phyloP scores from a whole-genome alignment of 148 eudicot genomes.

The Mesembryanthemum crystallinum region DNA sequence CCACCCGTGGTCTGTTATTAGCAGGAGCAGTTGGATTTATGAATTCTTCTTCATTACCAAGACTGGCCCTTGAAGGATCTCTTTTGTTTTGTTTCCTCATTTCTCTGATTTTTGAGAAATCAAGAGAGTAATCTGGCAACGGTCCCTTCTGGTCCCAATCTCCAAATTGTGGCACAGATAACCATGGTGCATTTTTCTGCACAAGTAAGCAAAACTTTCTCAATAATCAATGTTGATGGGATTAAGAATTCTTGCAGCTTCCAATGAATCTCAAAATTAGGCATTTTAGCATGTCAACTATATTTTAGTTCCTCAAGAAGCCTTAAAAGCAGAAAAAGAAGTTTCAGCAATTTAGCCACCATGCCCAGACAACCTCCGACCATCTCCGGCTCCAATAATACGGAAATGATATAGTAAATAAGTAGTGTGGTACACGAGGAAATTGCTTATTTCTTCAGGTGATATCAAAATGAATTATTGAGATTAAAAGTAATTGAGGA shows the following conservation, averaged over 20 bases:
- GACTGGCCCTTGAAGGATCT: conserved; percentile 87
- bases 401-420: background rate
- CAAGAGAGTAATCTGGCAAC: conserved; percentile 83
- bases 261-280: conserved; percentile 3
- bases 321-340: conserved; percentile 28
- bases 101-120: conserved; percentile 91
- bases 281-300: background rate
- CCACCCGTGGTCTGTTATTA: conserved; percentile 30
- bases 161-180: conserved; percentile 96
- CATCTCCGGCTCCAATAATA: background rate
- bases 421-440: background rate
- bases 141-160: conserved; percentile 94
- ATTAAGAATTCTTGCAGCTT: conserved; percentile 12
- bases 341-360: conserved; percentile 3
- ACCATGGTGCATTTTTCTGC: conserved; percentile 73
- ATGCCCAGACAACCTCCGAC: background rate
- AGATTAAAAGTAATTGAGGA: background rate
- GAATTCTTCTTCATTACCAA: conserved; percentile 88
- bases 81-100: conserved; percentile 92
- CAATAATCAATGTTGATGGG: background rate
- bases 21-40: conserved; percentile 52
- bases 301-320: conserved; percentile 9
- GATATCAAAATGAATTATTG: background rate
- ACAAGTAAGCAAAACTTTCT: background rate
- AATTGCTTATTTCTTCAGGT: background rate